Conservation (phyloP, 352 stramenopile species). For the Phytophthora sp. region DNA sequence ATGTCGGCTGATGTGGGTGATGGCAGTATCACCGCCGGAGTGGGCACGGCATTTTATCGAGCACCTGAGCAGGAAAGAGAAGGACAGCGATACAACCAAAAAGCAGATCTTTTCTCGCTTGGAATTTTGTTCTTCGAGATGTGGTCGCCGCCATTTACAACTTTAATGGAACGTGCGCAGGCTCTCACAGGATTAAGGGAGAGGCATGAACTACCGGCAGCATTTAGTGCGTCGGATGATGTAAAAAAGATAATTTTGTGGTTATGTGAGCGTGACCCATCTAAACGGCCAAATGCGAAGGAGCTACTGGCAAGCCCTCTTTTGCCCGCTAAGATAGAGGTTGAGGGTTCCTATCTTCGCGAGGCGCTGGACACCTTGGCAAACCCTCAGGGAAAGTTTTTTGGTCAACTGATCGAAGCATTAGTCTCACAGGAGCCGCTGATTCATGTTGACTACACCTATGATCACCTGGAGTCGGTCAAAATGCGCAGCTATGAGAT, state of each 20-base stretch:
- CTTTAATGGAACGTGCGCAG: constrained; percentile 89
- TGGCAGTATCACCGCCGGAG: constrained; percentile 93
- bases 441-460: constrained; percentile 88
- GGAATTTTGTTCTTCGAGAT: constrained; percentile 97
- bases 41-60: constrained; percentile 96
- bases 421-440: constrained; percentile 77
- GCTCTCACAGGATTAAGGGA: constrained; percentile 81
- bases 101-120: constrained; percentile 95
- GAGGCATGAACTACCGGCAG: constrained; percentile 56
- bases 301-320: constrained; percentile 75
- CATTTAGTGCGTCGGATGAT: constrained; percentile 71
- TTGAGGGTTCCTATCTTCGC: constrained; percentile 82
- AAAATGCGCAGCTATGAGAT: constrained; percentile 76
- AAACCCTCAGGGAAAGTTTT: constrained; percentile 91
- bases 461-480: constrained; percentile 81
- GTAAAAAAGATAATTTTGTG: constrained; percentile 90
- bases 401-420: constrained; percentile 83
- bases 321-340: constrained; percentile 83
- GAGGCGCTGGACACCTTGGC: constrained; percentile 87
- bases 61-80: constrained; percentile 94
- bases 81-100: constrained; percentile 89
- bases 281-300: constrained; percentile 68
- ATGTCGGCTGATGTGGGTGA: constrained; percentile 52
- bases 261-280: constrained; percentile 84
- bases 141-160: constrained; percentile 93